phyloP scores from a whole-genome alignment of 371 early-diverging fungal genomes.

The Dichotomocladium elegans region DNA sequence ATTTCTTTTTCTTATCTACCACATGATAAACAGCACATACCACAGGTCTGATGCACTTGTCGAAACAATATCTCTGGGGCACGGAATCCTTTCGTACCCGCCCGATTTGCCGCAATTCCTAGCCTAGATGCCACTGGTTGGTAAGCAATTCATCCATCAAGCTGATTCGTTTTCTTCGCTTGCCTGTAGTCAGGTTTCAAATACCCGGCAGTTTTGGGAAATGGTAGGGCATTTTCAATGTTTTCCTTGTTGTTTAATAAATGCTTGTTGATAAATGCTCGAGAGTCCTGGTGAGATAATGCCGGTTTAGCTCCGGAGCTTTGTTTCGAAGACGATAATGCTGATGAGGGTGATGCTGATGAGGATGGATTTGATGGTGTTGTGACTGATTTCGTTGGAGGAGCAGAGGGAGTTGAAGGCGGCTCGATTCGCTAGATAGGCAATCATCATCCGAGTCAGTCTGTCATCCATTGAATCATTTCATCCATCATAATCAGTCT shows the following conservation, averaged over 20 bases:
- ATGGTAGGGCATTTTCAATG: background rate
- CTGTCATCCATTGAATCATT: background rate
- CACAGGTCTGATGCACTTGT: slow-evolving; percentile 77
- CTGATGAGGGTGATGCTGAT: background rate
- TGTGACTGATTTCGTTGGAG: background rate
- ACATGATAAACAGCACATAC: slow-evolving; percentile 42
- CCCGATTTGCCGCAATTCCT: slow-evolving; percentile 82
- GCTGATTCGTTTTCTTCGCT: too few relatives aligned
- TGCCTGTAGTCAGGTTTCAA: slow-evolving; percentile 44
- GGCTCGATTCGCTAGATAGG: too few relatives aligned
- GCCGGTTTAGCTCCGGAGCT: too few relatives aligned
- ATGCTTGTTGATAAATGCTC: background rate
- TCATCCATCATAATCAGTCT: background rate
- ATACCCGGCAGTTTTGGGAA: slow-evolving; percentile 10
- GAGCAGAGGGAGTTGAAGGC: too few relatives aligned
- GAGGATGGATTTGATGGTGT: background rate
- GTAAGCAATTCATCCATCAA: too few relatives aligned
- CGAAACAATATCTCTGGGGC: slow-evolving; percentile 97
- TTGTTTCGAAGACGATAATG: too few relatives aligned
- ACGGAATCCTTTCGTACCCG: slow-evolving; percentile 97
- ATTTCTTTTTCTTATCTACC: background rate
- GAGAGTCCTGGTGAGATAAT: background rate
- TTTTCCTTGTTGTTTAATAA: background rate
- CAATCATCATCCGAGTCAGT: too few relatives aligned
- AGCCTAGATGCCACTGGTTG: slow-evolving; percentile 55